A percentile compares a stretch with the other conserved stretches of the same genome.
phyloP scores from a whole-genome alignment of 176 grass and related monocot species.

The Themeda triandra region DNA sequence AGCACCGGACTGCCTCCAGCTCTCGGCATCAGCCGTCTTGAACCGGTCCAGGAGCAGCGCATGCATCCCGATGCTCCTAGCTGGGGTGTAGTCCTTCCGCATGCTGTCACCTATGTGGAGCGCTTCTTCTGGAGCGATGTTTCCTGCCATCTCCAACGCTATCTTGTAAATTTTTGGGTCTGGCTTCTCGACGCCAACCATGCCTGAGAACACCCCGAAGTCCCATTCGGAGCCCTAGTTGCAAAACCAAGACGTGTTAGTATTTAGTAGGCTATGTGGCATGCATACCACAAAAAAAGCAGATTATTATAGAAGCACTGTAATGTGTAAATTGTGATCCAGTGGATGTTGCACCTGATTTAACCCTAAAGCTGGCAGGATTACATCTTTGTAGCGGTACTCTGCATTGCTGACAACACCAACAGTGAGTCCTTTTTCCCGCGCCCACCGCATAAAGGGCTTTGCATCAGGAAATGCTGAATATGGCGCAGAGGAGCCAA shows the following conservation, averaged over 20 bases:
- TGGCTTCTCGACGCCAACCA: conserved; percentile 83
- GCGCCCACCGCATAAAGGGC: conserved; percentile 76
- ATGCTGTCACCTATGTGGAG: conserved; percentile 93
- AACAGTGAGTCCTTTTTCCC: conserved; percentile 64
- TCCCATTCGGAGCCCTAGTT: conserved; percentile 50
- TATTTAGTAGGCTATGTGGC: background rate
- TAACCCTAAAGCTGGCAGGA: conserved; percentile 78
- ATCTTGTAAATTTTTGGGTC: conserved; percentile 80
- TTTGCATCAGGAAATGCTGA: conserved; percentile 73
- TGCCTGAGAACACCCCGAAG: conserved; percentile 55
- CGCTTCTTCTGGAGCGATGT: conserved; percentile 38
- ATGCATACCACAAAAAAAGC: background rate
- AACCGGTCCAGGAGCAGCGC: conserved; percentile 78
- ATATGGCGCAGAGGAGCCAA: conserved; percentile 90
- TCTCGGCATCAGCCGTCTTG: conserved; percentile 66
- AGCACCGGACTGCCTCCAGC: conserved; percentile 64
- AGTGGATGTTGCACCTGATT: conserved; percentile 43
- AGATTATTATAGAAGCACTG: background rate
- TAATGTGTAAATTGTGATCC: background rate
- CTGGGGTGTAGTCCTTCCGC: conserved; percentile 78
- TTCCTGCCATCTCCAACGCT: conserved; percentile 82
- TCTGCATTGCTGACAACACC: conserved; percentile 93
- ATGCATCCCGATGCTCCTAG: conserved; percentile 70
- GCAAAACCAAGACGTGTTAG: conserved; percentile 7
- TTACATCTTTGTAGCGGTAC: conserved; percentile 89